phyloP scores from a whole-genome alignment of 225 moss, liverwort and hornwort species.

The Pleurozium schreberi region DNA sequence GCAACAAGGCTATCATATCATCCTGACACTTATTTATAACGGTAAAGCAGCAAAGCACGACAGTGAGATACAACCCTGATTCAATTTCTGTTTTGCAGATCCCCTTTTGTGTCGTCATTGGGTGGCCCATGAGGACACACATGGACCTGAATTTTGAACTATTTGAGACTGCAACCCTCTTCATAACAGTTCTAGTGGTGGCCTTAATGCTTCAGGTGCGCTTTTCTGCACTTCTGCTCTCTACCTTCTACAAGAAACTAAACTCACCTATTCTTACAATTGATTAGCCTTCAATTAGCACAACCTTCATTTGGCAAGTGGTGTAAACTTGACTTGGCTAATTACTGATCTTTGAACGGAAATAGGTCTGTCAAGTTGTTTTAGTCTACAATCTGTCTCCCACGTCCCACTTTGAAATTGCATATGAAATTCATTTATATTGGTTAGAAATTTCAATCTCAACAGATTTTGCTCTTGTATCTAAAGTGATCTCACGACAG shows the following conservation, averaged over 20 bases:
- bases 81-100: conserved; percentile 27
- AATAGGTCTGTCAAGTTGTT: too few relatives aligned
- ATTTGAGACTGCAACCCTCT: conserved; percentile 72
- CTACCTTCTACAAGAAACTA: not conserved
- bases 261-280: not conserved
- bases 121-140: conserved; percentile 60
- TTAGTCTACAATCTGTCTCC: not conserved
- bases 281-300: not conserved
- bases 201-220: conserved; percentile 60
- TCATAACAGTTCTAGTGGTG: conserved; percentile 78
- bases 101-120: conserved; percentile 76
- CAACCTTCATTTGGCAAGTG: not conserved
- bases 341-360: not conserved
- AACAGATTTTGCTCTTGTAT: not conserved
- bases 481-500: not conserved
- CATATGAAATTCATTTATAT: not conserved
- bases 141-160: conserved; percentile 83
- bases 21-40: not conserved
- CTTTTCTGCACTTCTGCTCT: not conserved
- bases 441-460: not conserved
- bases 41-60: not conserved
- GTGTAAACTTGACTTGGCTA: not conserved
- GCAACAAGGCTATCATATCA: not conserved
- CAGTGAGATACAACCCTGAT: not conserved
- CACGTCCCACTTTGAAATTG: not conserved